These are phyloP conservation scores for Lindgomyces ingoldianus DNA, from an alignment of 495 filamentous ascomycete species.

Conservation along the genomic window DNA sequence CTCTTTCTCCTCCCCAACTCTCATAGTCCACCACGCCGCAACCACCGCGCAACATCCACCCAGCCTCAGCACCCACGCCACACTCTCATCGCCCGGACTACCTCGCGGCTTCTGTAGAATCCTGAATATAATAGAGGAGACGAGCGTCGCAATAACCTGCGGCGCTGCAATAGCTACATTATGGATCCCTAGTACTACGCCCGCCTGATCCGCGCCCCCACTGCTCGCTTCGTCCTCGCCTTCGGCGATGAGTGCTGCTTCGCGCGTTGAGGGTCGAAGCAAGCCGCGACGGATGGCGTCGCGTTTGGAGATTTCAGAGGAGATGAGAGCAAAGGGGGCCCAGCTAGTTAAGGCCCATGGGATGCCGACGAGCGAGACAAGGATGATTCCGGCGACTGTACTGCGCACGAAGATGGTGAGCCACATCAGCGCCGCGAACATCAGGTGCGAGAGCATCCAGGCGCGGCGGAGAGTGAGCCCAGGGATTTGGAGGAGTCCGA, in stretches of 20 bases:
- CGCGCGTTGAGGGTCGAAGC: slow-evolving; percentile 42
- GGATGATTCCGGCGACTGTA: slow-evolving; percentile 64
- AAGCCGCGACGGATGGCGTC: slow-evolving; percentile 66
- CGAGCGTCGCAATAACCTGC: slow-evolving; percentile 82
- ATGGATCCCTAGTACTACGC: slow-evolving; percentile 85
- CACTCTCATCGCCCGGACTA: slow-evolving; percentile 77
- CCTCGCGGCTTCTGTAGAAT: slow-evolving; percentile 80
- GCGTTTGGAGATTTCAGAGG: slow-evolving; percentile 77
- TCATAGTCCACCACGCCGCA: slow-evolving; percentile 59
- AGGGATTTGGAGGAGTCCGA: slow-evolving; percentile 62
- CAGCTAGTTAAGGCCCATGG: slow-evolving; percentile 88
- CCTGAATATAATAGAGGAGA: slow-evolving; percentile 78
- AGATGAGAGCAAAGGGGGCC: slow-evolving; percentile 91
- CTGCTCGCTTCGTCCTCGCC: slow-evolving; percentile 54
- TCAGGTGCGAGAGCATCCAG: slow-evolving; percentile 78
- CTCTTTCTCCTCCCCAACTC: slow-evolving; percentile 43
- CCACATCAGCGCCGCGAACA: slow-evolving; percentile 77
- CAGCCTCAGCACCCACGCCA: slow-evolving; percentile 79
- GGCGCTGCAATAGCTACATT: slow-evolving; percentile 88
- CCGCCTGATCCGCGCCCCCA: slow-evolving; percentile 69
- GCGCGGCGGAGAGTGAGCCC: slow-evolving; percentile 81
- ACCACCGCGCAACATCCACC: slow-evolving; percentile 75
- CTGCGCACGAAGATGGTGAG: slow-evolving; percentile 74
- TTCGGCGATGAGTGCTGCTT: slow-evolving; percentile 36
- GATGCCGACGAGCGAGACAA: slow-evolving; percentile 78